A percentile compares a stretch with the other conserved stretches of the same genome.
Conservation (phyloP, 495 filamentous ascomycete species). For the Tuber microsphaerosporum region DNA sequence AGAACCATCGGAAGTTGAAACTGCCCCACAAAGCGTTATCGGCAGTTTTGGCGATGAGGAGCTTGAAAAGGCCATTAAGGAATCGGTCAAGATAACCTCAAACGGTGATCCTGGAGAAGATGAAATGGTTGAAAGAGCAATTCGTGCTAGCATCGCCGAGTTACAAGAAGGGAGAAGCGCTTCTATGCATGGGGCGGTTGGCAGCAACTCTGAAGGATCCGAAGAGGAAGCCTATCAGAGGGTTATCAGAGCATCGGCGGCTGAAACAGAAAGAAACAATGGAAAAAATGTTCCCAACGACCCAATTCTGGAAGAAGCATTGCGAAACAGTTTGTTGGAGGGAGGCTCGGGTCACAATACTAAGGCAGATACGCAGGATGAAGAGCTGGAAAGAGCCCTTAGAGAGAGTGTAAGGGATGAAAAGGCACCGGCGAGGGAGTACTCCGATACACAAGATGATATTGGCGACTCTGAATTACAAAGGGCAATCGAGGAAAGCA, state of each 20-base stretch:
- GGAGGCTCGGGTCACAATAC: conserved; percentile 24
- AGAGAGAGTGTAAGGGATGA: conserved; percentile 40
- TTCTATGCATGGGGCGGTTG: conserved; percentile 26
- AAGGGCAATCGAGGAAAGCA: conserved; percentile 39
- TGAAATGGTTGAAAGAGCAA: conserved; percentile 58
- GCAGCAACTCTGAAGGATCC: conserved; percentile 37
- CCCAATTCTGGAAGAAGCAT: conserved; percentile 53
- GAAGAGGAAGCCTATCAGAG: conserved; percentile 42
- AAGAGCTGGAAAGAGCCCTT: conserved; percentile 48
- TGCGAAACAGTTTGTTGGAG: conserved; percentile 51
- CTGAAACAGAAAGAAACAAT: conserved; percentile 10
- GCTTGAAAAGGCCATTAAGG: conserved; percentile 61
- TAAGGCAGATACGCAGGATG: conserved; percentile 42
- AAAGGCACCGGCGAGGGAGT: conserved; percentile 16
- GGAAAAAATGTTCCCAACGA: conserved; percentile 50
- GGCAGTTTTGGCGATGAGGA: conserved; percentile 46
- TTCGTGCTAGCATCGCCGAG: conserved; percentile 60
- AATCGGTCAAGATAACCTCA: conserved; percentile 62
- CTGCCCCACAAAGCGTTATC: conserved; percentile 4
- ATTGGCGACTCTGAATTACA: conserved; percentile 25
- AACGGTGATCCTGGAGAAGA: conserved; percentile 61
- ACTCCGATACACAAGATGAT: conserved; percentile 6
- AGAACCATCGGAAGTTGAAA: not conserved
- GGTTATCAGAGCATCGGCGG: conserved; percentile 39
- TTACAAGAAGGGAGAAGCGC: conserved; percentile 44